A percentile compares a stretch with the other conserved stretches of the same genome.
Conservation (phyloP, 192 early-diverging fungal genomes). For the Coemansia sp. region DNA sequence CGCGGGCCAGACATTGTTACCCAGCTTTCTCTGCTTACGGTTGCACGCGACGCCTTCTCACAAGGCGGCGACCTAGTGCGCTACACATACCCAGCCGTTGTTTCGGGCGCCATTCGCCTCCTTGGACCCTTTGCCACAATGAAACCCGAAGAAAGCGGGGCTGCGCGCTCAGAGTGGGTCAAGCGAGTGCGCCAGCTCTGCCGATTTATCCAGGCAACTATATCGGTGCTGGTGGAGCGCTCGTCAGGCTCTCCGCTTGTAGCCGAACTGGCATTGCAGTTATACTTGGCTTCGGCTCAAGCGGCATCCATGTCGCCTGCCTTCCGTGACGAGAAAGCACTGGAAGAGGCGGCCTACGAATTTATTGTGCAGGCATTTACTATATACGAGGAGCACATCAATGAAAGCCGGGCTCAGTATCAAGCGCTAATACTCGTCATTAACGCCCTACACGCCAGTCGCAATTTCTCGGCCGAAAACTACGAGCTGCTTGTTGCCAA, state of each 20-base stretch:
- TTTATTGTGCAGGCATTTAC: conserved; percentile 97
- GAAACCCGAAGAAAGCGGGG: conserved; percentile 19
- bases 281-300: conserved; percentile 85
- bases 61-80: conserved; percentile 90
- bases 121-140: conserved; percentile 50
- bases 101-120: conserved; percentile 47
- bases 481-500: conserved; percentile 95
- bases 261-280: conserved; percentile 64
- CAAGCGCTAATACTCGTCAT: conserved; percentile 87
- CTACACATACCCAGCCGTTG: conserved; percentile 89
- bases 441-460: conserved; percentile 77
- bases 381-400: conserved; percentile 94
- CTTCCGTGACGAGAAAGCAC: conserved; percentile 63
- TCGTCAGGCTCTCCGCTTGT: conserved; percentile 39
- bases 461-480: conserved; percentile 83
- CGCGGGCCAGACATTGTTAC: conserved; percentile 68
- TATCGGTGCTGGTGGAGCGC: conserved; percentile 69
- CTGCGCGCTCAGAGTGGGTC: conserved; percentile 43
- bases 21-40: conserved; percentile 80
- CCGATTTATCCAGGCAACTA: conserved; percentile 85
- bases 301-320: conserved; percentile 63
- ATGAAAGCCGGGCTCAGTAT: conserved; percentile 88
- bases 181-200: conserved; percentile 81
- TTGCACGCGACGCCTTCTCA: conserved; percentile 80
- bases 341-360: conserved; percentile 96